Conservation (phyloP, 2,329 filamentous ascomycete species). For the Beauveria asiatica region DNA sequence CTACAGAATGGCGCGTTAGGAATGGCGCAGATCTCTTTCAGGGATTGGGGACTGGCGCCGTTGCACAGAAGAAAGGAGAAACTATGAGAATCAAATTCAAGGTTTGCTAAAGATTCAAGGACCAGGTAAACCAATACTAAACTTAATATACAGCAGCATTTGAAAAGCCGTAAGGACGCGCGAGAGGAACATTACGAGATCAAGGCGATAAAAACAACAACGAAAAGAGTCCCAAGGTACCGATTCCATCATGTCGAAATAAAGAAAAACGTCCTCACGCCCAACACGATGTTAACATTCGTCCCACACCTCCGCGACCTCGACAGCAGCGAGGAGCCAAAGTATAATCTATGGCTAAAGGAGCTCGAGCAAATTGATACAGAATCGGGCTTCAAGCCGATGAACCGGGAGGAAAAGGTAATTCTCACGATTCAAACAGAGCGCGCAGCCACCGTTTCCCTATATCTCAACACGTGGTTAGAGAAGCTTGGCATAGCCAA, state of each 20-base stretch:
- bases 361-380: conserved; percentile 50
- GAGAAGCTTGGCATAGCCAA: conserved; percentile 39
- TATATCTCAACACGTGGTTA: conserved; percentile 48
- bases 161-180: conserved; percentile 36
- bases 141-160: conserved; percentile 29
- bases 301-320: conserved; percentile 51
- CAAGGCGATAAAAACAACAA: conserved; percentile 40
- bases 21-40: conserved; percentile 41
- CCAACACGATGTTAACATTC: conserved; percentile 52
- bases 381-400: conserved; percentile 47
- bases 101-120: conserved; percentile 22
- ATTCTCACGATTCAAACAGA: conserved; percentile 42
- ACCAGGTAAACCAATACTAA: not conserved
- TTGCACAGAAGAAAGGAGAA: conserved; percentile 27
- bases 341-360: conserved; percentile 48
- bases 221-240: conserved; percentile 47
- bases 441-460: conserved; percentile 40
- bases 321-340: conserved; percentile 45
- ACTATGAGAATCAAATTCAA: conserved; percentile 44
- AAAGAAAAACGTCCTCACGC: conserved; percentile 49
- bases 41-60: conserved; percentile 29
- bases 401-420: conserved; percentile 43
- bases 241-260: conserved; percentile 53
- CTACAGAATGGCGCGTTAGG: conserved; percentile 29
- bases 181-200: conserved; percentile 33